phyloP scores from a whole-genome alignment of 352 stramenopile species.

The Bremia lactucae region DNA sequence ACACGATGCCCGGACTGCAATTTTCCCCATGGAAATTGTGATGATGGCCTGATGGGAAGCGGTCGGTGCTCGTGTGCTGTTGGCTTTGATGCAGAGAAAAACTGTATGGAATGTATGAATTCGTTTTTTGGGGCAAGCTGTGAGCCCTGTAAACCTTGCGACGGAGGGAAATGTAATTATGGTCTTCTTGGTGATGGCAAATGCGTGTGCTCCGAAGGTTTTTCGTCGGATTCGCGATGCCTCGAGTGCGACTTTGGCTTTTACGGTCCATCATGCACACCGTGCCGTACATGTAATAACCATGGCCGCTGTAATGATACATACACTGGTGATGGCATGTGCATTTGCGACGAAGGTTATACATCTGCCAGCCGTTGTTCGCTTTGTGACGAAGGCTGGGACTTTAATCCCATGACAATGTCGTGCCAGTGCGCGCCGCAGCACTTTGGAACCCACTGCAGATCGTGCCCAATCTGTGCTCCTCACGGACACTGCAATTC shows the following conservation, averaged over 20 bases:
- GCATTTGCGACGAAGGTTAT: slow-evolving; percentile 81
- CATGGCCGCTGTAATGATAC: slow-evolving; percentile 76
- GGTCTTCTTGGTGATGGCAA: slow-evolving; percentile 60
- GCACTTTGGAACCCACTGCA: slow-evolving; percentile 68
- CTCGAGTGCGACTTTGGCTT: slow-evolving; percentile 59
- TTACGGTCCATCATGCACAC: slow-evolving; percentile 68
- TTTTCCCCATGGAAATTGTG: slow-evolving; percentile 75
- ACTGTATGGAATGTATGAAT: slow-evolving; percentile 80
- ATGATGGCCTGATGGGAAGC: slow-evolving; percentile 67
- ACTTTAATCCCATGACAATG: slow-evolving; percentile 84
- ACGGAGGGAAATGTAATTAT: slow-evolving; percentile 72
- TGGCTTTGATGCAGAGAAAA: slow-evolving; percentile 52
- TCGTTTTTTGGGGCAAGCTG: slow-evolving; percentile 71
- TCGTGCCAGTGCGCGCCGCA: slow-evolving; percentile 75
- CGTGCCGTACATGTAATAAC: slow-evolving; percentile 75
- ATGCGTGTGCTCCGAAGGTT: slow-evolving; percentile 75
- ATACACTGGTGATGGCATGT: slow-evolving; percentile 47
- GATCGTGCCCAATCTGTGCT: slow-evolving; percentile 77
- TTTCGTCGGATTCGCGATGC: slow-evolving; percentile 58
- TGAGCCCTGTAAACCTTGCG: slow-evolving; percentile 66
- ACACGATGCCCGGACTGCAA: slow-evolving; percentile 72
- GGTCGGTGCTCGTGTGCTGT: slow-evolving; percentile 79
- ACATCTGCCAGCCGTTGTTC: slow-evolving; percentile 61
- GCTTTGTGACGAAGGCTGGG: slow-evolving; percentile 74
- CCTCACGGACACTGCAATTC: slow-evolving; percentile 79